Percentiles rank a stretch among this genome's conserved stretches.
Evolutionary conservation across 1,139 yeast species (phyloP).

Genomic region (Pichia sp.): DNA sequence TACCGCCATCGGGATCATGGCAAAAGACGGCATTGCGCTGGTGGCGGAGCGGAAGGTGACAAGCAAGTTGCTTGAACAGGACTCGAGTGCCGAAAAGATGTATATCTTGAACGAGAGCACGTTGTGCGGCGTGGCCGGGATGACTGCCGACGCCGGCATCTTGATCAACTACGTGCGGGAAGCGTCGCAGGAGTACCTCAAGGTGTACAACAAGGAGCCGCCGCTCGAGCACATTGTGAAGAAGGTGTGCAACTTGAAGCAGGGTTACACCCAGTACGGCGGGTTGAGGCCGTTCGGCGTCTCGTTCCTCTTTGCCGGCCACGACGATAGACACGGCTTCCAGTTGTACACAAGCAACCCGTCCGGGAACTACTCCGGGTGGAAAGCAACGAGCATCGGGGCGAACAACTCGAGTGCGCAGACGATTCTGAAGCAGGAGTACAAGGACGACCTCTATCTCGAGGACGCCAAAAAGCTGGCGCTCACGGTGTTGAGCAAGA

Average conservation of each 20-base stretch:
- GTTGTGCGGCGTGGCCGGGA: slow-evolving; percentile 94
- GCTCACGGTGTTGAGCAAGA: slow-evolving; percentile 85
- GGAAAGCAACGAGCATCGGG: slow-evolving; percentile 98
- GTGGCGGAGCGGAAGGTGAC: slow-evolving; percentile 97
- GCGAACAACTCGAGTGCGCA: slow-evolving; percentile 97
- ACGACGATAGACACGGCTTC: slow-evolving; percentile 83
- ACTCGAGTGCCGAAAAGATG: slow-evolving; percentile 88
- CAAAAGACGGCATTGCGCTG: slow-evolving; percentile 87
- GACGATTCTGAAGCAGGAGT: slow-evolving; percentile 90
- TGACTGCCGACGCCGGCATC: slow-evolving; percentile 95
- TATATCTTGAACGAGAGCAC: slow-evolving; percentile 64
- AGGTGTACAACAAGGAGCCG: slow-evolving; percentile 83
- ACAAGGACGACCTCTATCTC: slow-evolving; percentile 72
- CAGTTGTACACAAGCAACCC: slow-evolving; percentile 96
- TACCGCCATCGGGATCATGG: slow-evolving; percentile 91
- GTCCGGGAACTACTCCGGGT: slow-evolving; percentile 94
- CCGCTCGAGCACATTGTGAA: slow-evolving; percentile 90
- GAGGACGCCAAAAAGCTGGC: slow-evolving; percentile 86
- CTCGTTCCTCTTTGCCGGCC: slow-evolving; percentile 92
- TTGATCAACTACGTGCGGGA: slow-evolving; percentile 82
- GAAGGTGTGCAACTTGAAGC: slow-evolving; percentile 87
- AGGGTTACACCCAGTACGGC: slow-evolving; percentile 98
- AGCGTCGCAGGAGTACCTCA: slow-evolving; percentile 77
- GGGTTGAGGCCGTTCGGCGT: slow-evolving; percentile 98
- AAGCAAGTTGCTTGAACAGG: slow-evolving; percentile 87